Percentiles rank a stretch among this genome's conserved stretches.
Evolutionary conservation across 345 rosid genomes (phyloP).

Genomic region (Passiflora organensis): DNA sequence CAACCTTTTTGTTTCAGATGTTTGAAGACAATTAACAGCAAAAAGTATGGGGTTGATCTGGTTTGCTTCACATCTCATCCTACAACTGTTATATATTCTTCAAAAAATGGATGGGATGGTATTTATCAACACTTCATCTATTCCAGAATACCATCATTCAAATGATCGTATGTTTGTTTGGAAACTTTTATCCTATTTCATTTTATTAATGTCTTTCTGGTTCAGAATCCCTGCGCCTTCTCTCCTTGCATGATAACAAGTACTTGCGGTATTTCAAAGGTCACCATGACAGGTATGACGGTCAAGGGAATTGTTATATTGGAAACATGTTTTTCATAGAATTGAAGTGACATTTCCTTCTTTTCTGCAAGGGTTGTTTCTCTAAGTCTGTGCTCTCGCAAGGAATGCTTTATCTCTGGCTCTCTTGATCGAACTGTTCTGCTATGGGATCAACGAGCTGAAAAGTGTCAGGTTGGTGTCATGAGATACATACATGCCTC

Average conservation of each 20-base stretch:
- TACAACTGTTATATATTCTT: constrained; percentile 90
- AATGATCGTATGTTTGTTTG: too few relatives aligned
- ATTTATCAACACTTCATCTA: constrained; percentile 12
- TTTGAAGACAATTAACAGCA: constrained; percentile 91
- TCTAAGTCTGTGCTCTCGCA: constrained; percentile 78
- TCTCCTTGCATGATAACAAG: constrained; percentile 91
- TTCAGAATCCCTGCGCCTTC: constrained; percentile 82
- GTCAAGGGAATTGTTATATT: constrained; percentile 3
- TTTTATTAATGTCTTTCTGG: constrained; percentile 1
- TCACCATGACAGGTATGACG: constrained; percentile 87
- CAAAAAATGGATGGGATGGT: constrained; percentile 99
- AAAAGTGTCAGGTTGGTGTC: constrained; percentile 79
- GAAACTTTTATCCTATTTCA: constrained; percentile 7
- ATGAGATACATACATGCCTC: not conserved
- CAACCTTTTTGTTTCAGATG: constrained; percentile 43
- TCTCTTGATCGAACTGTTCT: constrained; percentile 95
- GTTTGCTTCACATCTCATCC: constrained; percentile 89
- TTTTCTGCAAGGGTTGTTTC: constrained; percentile 69
- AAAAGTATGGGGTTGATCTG: constrained; percentile 94
- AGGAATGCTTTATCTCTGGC: constrained; percentile 85
- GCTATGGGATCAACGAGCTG: constrained; percentile 97
- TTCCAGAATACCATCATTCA: not conserved
- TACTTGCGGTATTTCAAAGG: constrained; percentile 89
- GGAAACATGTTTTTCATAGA: not conserved
- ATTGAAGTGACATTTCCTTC: constrained; percentile 1